Evolutionary conservation across 2,329 filamentous ascomycete species (phyloP), one percentile per base, ranked within the genome.

Genomic region (Thielaviopsis cerberus): DNA sequence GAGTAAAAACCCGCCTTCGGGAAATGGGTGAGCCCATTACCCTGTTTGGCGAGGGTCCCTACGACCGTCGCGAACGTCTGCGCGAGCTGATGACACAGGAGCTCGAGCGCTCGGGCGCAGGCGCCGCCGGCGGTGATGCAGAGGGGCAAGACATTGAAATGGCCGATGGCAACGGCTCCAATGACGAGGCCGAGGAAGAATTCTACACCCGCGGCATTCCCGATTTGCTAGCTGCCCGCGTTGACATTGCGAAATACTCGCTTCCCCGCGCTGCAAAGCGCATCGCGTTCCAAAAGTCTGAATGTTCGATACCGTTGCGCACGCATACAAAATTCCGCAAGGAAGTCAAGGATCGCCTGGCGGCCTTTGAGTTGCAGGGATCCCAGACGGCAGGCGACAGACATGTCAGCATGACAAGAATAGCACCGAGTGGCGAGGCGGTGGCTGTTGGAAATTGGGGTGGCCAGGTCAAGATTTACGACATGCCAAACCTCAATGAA

Each of bases 291-390:
- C 88, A 95, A 67, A 86, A 84, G 66, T 74, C 79, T 60, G 92
- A 97, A 68, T 81, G 88, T 23, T 82, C 78, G 0, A 95, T 97
- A 63, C 83, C 88, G 1, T 73, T 97, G 56, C 81, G 89, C 62
- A 92, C 87, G 4, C 92, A 98, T 66, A 86, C 96, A 67, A 92
- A 91, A 65, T 89, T 94, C 68, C 82, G 92, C 59, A 95, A 94
- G 69, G 81, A 81, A 25, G 78, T 97, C 68, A 95, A 94, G 71
- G 87, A 94, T 64, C 80, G 81, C 59, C 70, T 98, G 27, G 77
- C 84, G 63, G 84, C 77, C 0, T 94, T 96, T 63, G 91, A 97
- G 66, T 77, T 98, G 17, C 92, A 92, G 67, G 94, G 88, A 20
- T 94, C 88, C 67, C 92, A 98, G 70, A 91, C 88, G 60, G 88